Evolutionary conservation across 768 basidiomycete genomes (phyloP).

Genomic region (Mycena chlorophos): DNA sequence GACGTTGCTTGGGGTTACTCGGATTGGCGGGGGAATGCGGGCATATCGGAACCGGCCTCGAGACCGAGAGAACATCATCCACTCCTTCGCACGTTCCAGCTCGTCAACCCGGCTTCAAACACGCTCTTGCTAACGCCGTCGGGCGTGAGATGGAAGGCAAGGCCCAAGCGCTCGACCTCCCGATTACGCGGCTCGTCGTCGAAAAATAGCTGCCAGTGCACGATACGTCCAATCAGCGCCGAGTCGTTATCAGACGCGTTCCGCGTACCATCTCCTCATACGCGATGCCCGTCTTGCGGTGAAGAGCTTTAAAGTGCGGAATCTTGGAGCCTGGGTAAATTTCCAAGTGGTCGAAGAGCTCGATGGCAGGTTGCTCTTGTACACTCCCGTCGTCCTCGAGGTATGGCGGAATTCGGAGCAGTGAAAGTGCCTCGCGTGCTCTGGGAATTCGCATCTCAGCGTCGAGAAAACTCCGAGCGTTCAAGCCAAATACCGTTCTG

Average conservation of each 20-base stretch:
- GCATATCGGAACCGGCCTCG: too few relatives aligned
- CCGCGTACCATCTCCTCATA: slow-evolving; percentile 73
- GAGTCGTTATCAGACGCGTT: background rate
- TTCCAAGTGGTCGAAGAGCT: slow-evolving; percentile 69
- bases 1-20: too few relatives aligned
- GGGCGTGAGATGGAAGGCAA: slow-evolving; percentile 76
- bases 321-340: slow-evolving; percentile 85
- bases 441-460: slow-evolving; percentile 45
- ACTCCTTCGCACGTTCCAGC: slow-evolving; percentile 48
- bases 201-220: slow-evolving; percentile 54
- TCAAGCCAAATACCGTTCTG: too few relatives aligned
- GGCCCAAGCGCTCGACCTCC: slow-evolving; percentile 66
- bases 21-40: too few relatives aligned
- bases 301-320: slow-evolving; percentile 74
- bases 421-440: slow-evolving; percentile 71
- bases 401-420: slow-evolving; percentile 53
- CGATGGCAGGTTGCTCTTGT: slow-evolving; percentile 42
- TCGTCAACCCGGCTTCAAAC: slow-evolving; percentile 68
- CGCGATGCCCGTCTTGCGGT: slow-evolving; percentile 71
- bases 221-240: background rate
- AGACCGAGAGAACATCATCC: too few relatives aligned
- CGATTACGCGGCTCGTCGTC: slow-evolving; percentile 69
- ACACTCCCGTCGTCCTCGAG: slow-evolving; percentile 29
- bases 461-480: too few relatives aligned
- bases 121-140: slow-evolving; percentile 58